These are phyloP conservation scores for Raffaelea albimanens DNA, from an alignment of 2,329 filamentous ascomycete genomes.

Conservation along the genomic window DNA sequence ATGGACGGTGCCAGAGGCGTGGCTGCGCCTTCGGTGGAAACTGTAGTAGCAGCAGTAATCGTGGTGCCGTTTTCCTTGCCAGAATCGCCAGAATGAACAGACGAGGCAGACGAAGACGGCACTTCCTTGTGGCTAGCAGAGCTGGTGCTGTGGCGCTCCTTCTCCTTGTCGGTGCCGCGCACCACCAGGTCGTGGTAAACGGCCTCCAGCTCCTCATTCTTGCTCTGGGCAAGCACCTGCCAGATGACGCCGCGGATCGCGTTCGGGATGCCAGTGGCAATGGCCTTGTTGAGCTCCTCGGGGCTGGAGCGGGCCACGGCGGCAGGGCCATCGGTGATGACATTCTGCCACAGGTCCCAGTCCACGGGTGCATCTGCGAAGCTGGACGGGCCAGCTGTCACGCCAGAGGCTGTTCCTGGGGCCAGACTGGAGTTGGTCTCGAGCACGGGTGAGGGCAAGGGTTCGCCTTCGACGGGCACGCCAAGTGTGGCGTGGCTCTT, in stretches of 20 bases:
- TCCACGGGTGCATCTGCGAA: slow-evolving; percentile 65
- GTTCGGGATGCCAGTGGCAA: slow-evolving; percentile 85
- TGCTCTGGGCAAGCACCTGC: slow-evolving; percentile 94
- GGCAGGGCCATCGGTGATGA: slow-evolving; percentile 88
- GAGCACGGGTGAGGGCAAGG: slow-evolving; percentile 41
- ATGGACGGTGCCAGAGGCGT: slow-evolving; percentile 15
- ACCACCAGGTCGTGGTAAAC: slow-evolving; percentile 76
- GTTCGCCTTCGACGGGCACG: slow-evolving; percentile 13
- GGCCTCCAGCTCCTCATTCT: slow-evolving; percentile 78
- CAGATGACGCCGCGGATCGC: slow-evolving; percentile 97
- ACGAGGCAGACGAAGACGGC: slow-evolving; percentile 72
- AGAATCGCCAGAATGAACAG: slow-evolving; percentile 70
- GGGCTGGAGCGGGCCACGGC: slow-evolving; percentile 81
- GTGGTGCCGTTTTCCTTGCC: slow-evolving; percentile 24
- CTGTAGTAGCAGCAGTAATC: not conserved
- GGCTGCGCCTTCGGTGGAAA: not conserved
- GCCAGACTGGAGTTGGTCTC: slow-evolving; percentile 60
- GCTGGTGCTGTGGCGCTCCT: slow-evolving; percentile 45
- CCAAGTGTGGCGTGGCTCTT: slow-evolving; percentile 4
- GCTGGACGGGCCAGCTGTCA: slow-evolving; percentile 65
- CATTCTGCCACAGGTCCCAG: slow-evolving; percentile 95
- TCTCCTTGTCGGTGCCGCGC: slow-evolving; percentile 74
- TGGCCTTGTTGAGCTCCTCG: slow-evolving; percentile 81
- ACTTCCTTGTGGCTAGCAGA: slow-evolving; percentile 52
- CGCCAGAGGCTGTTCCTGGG: slow-evolving; percentile 77